These are phyloP conservation scores for Ophiocordyceps polyrhachis-furcata DNA, from an alignment of 2,329 filamentous ascomycete species.

Conservation along the genomic window DNA sequence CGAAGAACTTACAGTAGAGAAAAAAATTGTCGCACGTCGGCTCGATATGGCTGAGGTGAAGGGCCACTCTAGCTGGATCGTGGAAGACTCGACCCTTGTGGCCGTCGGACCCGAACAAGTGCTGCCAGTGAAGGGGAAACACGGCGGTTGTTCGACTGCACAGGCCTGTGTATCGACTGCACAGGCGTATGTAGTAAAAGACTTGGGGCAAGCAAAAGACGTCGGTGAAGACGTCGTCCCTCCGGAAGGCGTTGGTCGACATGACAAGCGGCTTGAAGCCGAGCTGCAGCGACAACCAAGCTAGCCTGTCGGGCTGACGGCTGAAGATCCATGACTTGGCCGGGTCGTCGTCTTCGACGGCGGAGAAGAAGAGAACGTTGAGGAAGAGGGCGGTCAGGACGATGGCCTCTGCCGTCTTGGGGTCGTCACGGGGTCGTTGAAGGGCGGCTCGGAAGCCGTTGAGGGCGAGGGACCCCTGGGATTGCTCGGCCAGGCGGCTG, in stretches of 20 bases:
- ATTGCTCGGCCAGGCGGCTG: background rate
- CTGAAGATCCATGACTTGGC: background rate
- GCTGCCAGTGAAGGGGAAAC: background rate
- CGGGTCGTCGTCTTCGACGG: background rate
- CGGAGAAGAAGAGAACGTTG: background rate
- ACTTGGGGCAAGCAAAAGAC: background rate
- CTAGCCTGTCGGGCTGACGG: background rate
- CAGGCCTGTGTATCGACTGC: background rate
- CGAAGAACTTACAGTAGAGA: background rate
- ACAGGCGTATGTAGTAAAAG: background rate
- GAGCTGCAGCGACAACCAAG: background rate
- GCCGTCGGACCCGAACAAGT: background rate
- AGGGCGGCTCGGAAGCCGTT: background rate
- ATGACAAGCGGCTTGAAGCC: background rate
- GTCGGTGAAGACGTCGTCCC: background rate
- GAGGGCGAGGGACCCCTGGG: background rate
- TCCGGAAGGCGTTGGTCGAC: background rate
- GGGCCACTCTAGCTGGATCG: background rate
- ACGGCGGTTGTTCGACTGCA: background rate
- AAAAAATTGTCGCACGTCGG: background rate
- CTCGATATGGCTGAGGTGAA: background rate
- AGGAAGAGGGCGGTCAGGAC: background rate
- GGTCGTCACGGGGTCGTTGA: background rate
- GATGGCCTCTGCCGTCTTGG: background rate
- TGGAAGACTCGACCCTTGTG: background rate